phyloP scores from a whole-genome alignment of 192 early-diverging fungal species.

The Coemansia aciculifera region DNA sequence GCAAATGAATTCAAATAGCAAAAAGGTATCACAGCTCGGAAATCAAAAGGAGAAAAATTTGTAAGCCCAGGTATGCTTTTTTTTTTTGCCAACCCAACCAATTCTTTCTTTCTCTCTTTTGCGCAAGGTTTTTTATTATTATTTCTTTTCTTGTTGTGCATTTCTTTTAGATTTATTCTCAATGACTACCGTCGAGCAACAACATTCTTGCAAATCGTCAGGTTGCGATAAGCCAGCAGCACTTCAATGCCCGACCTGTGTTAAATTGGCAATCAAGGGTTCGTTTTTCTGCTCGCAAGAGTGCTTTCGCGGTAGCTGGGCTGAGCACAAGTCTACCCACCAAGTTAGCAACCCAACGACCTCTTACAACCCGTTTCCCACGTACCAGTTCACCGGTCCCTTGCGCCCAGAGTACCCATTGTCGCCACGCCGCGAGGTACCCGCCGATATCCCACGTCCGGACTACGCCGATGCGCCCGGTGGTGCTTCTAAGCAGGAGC shows the following conservation, averaged over 20 bases:
- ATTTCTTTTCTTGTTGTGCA: conserved; percentile 2
- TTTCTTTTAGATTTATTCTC: conserved; percentile 8
- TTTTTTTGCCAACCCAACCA: too few relatives aligned
- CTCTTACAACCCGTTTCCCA: conserved; percentile 64
- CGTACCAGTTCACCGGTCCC: conserved; percentile 63
- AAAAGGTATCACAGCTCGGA: background rate
- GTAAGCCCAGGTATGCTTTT: background rate
- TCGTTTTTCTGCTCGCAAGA: conserved; percentile 79
- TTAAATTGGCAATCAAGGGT: conserved; percentile 64
- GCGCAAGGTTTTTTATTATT: background rate
- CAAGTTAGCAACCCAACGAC: conserved; percentile 24
- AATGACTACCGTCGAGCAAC: conserved; percentile 15
- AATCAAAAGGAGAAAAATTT: background rate
- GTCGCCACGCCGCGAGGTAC: conserved; percentile 67
- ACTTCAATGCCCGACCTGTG: conserved; percentile 80
- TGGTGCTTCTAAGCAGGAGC: conserved; percentile 78
- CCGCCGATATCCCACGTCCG: conserved; percentile 64
- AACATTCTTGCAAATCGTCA: conserved; percentile 43
- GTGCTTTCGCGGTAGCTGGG: conserved; percentile 78
- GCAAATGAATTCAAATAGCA: background rate
- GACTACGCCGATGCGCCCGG: conserved; percentile 65
- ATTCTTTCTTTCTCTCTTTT: background rate
- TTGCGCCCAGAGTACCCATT: conserved; percentile 76
- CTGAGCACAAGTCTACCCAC: conserved; percentile 39
- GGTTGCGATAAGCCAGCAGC: conserved; percentile 68